Conservation (phyloP, 2,329 filamentous ascomycete genomes). For the Mycocentrospora acerina region DNA sequence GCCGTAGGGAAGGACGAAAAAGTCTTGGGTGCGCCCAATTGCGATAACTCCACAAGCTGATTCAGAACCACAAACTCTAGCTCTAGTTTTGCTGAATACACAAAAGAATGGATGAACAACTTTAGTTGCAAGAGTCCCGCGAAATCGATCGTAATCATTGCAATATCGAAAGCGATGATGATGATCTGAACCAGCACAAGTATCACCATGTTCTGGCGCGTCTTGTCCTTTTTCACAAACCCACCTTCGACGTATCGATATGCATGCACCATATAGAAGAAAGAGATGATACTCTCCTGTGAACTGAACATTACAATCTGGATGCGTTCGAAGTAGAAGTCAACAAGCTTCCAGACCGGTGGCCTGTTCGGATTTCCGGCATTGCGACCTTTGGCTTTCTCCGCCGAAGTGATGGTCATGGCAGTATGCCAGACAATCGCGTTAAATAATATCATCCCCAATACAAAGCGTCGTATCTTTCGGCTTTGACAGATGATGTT, state of each 20-base stretch:
- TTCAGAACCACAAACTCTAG: constrained; percentile 55
- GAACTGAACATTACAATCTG: constrained; percentile 40
- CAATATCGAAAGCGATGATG: constrained; percentile 9
- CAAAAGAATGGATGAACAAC: constrained; percentile 32
- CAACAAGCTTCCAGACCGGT: no score
- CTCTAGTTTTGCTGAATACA: constrained; percentile 48
- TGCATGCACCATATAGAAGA: constrained; percentile 52
- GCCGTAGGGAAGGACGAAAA: no score
- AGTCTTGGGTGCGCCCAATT: no score
- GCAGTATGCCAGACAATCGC: no score
- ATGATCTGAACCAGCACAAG: constrained; percentile 12
- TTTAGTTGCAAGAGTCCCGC: constrained; percentile 7
- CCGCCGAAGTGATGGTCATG: no score
- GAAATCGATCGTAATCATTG: constrained; percentile 9
- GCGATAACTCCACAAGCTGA: no score
- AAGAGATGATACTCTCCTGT: constrained; percentile 33
- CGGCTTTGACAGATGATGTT: no score
- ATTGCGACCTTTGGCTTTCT: no score
- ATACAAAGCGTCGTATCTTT: no score
- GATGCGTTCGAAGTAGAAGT: no score
- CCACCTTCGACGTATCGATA: constrained; percentile 44
- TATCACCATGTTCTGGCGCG: constrained; percentile 5
- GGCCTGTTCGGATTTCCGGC: no score
- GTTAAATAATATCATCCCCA: no score
- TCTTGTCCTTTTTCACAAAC: constrained; percentile 2